Evolutionary conservation across 1,284 basidiomycete genomes (phyloP), one percentile per base, ranked within the genome.

Genomic region (Sanghuangporus sanghuang): DNA sequence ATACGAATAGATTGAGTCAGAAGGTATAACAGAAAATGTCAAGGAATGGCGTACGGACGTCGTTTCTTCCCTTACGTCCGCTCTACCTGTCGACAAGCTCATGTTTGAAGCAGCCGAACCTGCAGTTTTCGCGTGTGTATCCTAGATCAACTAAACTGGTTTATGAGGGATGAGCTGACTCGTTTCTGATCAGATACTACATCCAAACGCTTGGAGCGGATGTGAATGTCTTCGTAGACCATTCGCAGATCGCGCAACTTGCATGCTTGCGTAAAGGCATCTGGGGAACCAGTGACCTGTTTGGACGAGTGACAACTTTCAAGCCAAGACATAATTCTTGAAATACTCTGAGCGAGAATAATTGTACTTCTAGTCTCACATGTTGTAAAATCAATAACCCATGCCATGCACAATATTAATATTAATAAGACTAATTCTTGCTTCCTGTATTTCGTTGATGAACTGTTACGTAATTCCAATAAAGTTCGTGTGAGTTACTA

Each of bases 91-190:
- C 38, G 75, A 79, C 44, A 78, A 78, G 65, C 74, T 81, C 64
- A 81, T 81, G 79, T 79, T 81, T 67, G 77, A 79, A 68, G 78
- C 77, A 1, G 79, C 79, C 1, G 78, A 79, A 62, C 78, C 78
- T 1, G 74, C 77, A 61, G 67, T 64, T 27, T 64, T 64, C 18
- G 63, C 63, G 71, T 73, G 39, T 62, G 68, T 48, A 55, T 42
- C 27, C n/a, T n/a, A n/a, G n/a, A n/a, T n/a, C n/a, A n/a, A n/a
- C n/a, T 44, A 21, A 40, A 6, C 35, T 9, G 44, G 6, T 46
- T 46, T n/a, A 16, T 11, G 12, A n/a, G 16, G 21, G 16, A 46
- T 18, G 16, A 46, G 44, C 44, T 46, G 44, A 46, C 44, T 2
- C 48, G 21, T 38, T n/a, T 8, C 27, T 36, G 9, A 23, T 14